Conservation (phyloP, 495 filamentous ascomycete species). For the Trichocladium antarcticum region DNA sequence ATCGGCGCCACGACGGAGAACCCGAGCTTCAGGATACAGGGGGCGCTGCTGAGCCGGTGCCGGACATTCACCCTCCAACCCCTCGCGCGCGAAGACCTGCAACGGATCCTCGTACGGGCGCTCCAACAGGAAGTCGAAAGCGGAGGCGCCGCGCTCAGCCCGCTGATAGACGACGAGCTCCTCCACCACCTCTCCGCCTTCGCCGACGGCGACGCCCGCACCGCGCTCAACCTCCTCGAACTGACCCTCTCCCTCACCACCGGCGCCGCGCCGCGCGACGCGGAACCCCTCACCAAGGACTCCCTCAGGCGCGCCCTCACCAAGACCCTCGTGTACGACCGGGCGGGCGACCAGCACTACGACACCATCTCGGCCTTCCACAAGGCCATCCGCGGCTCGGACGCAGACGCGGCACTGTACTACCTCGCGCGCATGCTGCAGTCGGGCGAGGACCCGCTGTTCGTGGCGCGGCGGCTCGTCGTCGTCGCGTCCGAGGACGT, state of each 20-base stretch:
- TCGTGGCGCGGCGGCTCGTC: slow-evolving; percentile 81
- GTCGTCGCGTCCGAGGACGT: slow-evolving; percentile 89
- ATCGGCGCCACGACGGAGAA: slow-evolving; percentile 97
- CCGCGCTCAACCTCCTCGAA: slow-evolving; percentile 84
- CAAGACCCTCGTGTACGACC: slow-evolving; percentile 86
- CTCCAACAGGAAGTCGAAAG: slow-evolving; percentile 44
- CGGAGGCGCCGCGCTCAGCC: slow-evolving; percentile 25
- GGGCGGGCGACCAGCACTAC: slow-evolving; percentile 89
- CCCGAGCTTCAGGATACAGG: slow-evolving; percentile 87
- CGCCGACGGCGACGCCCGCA: slow-evolving; percentile 83
- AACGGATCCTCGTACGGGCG: slow-evolving; percentile 62
- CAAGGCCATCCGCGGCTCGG: slow-evolving; percentile 81
- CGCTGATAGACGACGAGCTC: slow-evolving; percentile 65
- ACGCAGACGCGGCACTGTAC: slow-evolving; percentile 80
- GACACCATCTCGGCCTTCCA: slow-evolving; percentile 96
- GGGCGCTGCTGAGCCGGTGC: slow-evolving; percentile 77
- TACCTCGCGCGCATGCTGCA: slow-evolving; percentile 95
- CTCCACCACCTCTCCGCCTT: slow-evolving; percentile 73
- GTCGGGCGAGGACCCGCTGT: slow-evolving; percentile 87
- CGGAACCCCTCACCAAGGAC: slow-evolving; percentile 42
- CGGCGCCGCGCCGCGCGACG: slow-evolving; percentile 15
- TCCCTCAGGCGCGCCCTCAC: slow-evolving; percentile 71
- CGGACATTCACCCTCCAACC: slow-evolving; percentile 76
- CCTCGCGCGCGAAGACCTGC: slow-evolving; percentile 58
- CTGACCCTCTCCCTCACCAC: slow-evolving; percentile 54